Conservation (phyloP, 129 eudicot genomes). For the Scalesia atractyloides region DNA sequence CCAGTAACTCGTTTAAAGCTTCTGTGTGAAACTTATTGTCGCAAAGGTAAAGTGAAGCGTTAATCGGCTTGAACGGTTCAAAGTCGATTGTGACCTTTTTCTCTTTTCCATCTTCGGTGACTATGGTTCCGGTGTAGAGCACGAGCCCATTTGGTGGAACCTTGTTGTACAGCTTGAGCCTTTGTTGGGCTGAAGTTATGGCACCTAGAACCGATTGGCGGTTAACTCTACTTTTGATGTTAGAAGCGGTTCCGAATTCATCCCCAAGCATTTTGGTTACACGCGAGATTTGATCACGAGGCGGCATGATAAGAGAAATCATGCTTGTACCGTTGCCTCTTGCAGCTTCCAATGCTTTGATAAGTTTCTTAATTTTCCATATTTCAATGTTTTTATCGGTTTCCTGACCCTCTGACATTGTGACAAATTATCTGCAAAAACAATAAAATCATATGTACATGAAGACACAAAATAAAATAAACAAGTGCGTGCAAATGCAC, state of each 20-base stretch:
- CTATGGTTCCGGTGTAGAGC: conserved; percentile 43
- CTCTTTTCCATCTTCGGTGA: conserved; percentile 44
- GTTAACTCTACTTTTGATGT: conserved; percentile 41
- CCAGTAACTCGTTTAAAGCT: conserved; percentile 37
- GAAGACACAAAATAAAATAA: neutral
- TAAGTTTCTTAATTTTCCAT: conserved; percentile 47
- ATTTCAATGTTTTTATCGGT: conserved; percentile 47
- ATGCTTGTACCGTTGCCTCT: conserved; percentile 47
- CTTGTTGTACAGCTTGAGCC: conserved; percentile 42
- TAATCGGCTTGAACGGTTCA: conserved; percentile 45
- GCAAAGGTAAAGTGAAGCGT: conserved; percentile 44
- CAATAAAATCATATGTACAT: neutral
- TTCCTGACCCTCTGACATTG: conserved; percentile 45
- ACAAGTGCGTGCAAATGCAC: no score
- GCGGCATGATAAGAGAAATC: conserved; percentile 50
- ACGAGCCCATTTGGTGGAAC: conserved; percentile 45
- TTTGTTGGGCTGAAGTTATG: conserved; percentile 44
- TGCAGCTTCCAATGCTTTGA: conserved; percentile 44
- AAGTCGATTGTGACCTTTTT: conserved; percentile 45
- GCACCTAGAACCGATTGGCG: conserved; percentile 47
- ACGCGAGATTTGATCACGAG: conserved; percentile 45
- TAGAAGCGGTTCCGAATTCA: conserved; percentile 46
- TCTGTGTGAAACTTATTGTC: conserved; percentile 45
- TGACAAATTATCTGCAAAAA: conserved; percentile 25
- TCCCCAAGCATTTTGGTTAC: conserved; percentile 50